These are phyloP conservation scores for Alternaria angustiovoidea DNA, from an alignment of 2,329 filamentous ascomycete species.

Conservation along the genomic window DNA sequence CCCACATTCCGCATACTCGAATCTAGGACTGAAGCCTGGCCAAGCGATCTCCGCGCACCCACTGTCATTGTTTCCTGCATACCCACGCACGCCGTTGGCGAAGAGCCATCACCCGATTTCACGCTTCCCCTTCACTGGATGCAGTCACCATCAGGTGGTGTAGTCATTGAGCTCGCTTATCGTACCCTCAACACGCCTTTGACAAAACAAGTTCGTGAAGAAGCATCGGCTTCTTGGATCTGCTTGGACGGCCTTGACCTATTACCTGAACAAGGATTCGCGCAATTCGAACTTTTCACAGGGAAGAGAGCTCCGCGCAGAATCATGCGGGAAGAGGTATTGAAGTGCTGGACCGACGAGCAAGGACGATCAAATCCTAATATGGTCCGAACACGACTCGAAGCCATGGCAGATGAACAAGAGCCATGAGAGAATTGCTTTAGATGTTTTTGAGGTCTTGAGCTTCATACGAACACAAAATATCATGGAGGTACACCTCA, in stretches of 20 bases:
- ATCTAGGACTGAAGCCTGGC: constrained; percentile 69
- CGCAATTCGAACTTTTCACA: constrained; percentile 82
- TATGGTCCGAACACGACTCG: constrained; percentile 40
- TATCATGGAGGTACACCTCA: not conserved
- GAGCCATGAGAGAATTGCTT: no score
- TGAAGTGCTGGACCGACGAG: constrained; percentile 44
- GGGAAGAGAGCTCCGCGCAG: constrained; percentile 74
- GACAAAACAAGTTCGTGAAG: constrained; percentile 69
- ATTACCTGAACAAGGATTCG: constrained; percentile 78
- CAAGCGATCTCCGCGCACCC: constrained; percentile 66
- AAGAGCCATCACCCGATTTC: constrained; percentile 72
- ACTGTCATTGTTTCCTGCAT: constrained; percentile 81
- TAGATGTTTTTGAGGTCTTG: not conserved
- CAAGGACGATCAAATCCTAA: constrained; percentile 33
- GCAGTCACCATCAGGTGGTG: constrained; percentile 75
- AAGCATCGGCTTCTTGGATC: constrained; percentile 73
- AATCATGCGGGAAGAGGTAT: constrained; percentile 73
- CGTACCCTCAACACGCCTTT: constrained; percentile 75
- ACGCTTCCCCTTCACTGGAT: constrained; percentile 74
- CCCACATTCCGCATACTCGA: constrained; percentile 65
- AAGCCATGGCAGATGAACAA: constrained; percentile 38
- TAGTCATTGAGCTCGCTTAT: constrained; percentile 76
- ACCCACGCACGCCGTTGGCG: constrained; percentile 71
- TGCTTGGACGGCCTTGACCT: constrained; percentile 78
- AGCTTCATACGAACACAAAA: fast-evolving